Conservation (phyloP, 257 asterid species). For the Nyctanthes arbortristis region DNA sequence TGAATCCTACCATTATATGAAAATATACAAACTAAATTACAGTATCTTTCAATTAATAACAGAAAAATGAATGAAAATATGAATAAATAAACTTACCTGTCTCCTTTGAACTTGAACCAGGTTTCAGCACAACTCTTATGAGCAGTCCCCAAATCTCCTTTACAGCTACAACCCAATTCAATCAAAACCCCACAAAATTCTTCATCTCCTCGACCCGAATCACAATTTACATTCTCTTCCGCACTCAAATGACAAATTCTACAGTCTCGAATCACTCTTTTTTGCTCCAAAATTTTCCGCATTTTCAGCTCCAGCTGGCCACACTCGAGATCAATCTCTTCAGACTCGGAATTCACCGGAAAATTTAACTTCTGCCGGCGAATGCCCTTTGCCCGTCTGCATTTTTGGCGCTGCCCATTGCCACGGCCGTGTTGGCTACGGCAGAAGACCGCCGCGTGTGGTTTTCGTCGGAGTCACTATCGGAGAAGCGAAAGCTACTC, state of each 20-base stretch:
- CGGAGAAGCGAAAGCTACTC: constrained; percentile 45
- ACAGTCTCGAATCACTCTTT: constrained; percentile 33
- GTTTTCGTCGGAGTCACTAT: constrained; percentile 37
- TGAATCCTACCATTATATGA: background rate
- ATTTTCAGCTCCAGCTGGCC: constrained; percentile 45
- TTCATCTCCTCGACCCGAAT: constrained; percentile 29
- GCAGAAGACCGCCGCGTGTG: constrained; percentile 33
- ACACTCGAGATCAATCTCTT: constrained; percentile 47
- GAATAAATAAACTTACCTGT: constrained; percentile 39
- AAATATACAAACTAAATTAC: background rate
- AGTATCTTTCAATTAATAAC: background rate
- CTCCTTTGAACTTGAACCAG: constrained; percentile 56
- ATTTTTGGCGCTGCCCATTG: constrained; percentile 34
- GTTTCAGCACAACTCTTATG: constrained; percentile 59
- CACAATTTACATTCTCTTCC: constrained; percentile 21
- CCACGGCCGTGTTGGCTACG: no score
- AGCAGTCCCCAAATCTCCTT: constrained; percentile 59
- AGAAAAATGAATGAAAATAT: background rate
- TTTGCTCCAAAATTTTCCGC: constrained; percentile 16
- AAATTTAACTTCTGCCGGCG: constrained; percentile 5
- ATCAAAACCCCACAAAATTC: constrained; percentile 25
- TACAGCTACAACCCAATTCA: constrained; percentile 55
- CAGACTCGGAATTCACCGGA: constrained; percentile 5
- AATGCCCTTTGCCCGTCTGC: constrained; percentile 35
- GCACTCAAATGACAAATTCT: constrained; percentile 54